These are phyloP conservation scores for Lachnellula arida DNA, from an alignment of 2,329 filamentous ascomycete species.

Conservation along the genomic window DNA sequence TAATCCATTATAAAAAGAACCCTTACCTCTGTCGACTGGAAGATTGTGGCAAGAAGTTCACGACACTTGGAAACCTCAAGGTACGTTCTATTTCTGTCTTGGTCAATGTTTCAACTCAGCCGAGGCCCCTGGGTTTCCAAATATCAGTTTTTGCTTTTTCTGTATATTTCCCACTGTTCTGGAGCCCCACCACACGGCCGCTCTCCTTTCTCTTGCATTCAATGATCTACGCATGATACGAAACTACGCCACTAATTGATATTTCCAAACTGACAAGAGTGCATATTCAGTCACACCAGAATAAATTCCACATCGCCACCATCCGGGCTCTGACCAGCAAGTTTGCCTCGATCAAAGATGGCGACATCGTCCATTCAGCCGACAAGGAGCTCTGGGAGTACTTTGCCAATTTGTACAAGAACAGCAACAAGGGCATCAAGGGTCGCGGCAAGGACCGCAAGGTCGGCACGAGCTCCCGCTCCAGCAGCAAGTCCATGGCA, in stretches of 20 bases:
- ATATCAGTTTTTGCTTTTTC: slow-evolving; percentile 10
- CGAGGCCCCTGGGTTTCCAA: background rate
- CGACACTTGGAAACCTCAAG: slow-evolving; percentile 88
- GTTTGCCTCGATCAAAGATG: slow-evolving; percentile 60
- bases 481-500: background rate
- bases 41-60: slow-evolving; percentile 81
- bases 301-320: slow-evolving; percentile 82
- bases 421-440: slow-evolving; percentile 98
- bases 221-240: background rate
- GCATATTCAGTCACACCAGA: slow-evolving; percentile 69
- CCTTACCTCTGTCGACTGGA: slow-evolving; percentile 79
- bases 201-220: background rate
- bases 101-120: slow-evolving; percentile 16
- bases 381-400: slow-evolving; percentile 81
- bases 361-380: slow-evolving; percentile 56
- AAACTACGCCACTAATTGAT: background rate
- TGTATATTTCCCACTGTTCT: background rate
- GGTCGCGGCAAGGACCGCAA: slow-evolving; percentile 82
- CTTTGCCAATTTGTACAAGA: slow-evolving; percentile 86
- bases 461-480: slow-evolving; percentile 37
- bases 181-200: slow-evolving; percentile 10
- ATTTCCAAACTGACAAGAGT: slow-evolving; percentile 8
- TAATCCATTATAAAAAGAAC: slow-evolving; percentile 73
- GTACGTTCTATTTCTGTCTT: slow-evolving; percentile 38
- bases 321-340: slow-evolving; percentile 64